These are phyloP conservation scores for Candida coquimbonensis DNA, from an alignment of 805 yeast genomes.

Conservation along the genomic window DNA sequence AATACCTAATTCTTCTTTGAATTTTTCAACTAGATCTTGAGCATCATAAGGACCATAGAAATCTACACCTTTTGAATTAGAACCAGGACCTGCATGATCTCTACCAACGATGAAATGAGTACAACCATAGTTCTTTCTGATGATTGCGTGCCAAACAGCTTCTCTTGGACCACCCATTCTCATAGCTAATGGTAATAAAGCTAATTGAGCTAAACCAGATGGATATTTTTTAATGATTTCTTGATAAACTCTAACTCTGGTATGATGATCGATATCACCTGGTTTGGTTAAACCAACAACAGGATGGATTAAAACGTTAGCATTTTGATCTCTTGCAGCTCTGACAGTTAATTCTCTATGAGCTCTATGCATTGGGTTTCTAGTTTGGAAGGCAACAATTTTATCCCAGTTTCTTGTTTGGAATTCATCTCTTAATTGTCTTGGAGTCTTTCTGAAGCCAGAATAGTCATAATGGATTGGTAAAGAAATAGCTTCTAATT, in stretches of 20 bases:
- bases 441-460: constrained; percentile 82
- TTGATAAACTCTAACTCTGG: constrained; percentile 92
- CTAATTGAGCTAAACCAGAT: constrained; percentile 83
- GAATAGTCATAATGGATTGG: constrained; percentile 90
- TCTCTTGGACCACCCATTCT: constrained; percentile 99
- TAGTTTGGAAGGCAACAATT: constrained; percentile 94
- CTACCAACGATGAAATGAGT: constrained; percentile 96
- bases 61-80: constrained; percentile 80
- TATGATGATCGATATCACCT: constrained; percentile 96
- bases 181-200: constrained; percentile 92
- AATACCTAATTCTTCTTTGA: constrained; percentile 72
- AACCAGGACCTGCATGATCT: constrained; percentile 97
- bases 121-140: constrained; percentile 94
- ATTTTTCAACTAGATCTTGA: constrained; percentile 75
- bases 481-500: constrained; percentile 71
- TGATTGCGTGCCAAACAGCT: constrained; percentile 97
- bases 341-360: constrained; percentile 94
- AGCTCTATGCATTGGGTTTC: constrained; percentile 99
- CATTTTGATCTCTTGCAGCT: constrained; percentile 90
- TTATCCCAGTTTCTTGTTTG: constrained; percentile 73
- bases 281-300: constrained; percentile 97
- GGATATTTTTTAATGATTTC: constrained; percentile 91
- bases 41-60: constrained; percentile 98
- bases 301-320: constrained; percentile 87
- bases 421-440: constrained; percentile 83